Percentiles rank a stretch among this genome's conserved stretches.
These are phyloP conservation scores for Fusarium sterilihyphosum DNA, from an alignment of 2,329 filamentous ascomycete species.

Conservation along the genomic window DNA sequence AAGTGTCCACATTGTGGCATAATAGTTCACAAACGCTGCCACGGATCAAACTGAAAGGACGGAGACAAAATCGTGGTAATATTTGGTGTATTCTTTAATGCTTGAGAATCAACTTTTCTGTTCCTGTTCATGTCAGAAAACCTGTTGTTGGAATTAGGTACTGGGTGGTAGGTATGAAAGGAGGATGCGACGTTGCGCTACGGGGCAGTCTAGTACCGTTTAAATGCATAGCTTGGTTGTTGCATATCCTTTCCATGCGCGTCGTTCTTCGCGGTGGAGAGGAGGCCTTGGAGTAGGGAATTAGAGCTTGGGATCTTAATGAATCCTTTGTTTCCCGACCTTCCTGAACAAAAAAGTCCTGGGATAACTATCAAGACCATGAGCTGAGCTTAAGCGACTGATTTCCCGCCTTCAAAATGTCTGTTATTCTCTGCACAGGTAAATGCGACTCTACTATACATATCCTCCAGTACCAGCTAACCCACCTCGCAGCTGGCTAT, in stretches of 20 bases:
- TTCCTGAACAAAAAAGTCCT: constrained; percentile 25
- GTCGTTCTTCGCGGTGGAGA: constrained; percentile 12
- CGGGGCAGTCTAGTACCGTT: background rate
- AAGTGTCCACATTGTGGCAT: background rate
- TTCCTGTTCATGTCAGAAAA: background rate
- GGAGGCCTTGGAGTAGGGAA: constrained; percentile 33
- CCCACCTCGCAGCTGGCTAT: constrained; percentile 61
- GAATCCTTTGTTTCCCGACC: constrained; percentile 8
- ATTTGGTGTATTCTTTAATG: background rate
- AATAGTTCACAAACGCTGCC: background rate
- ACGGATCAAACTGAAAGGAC: background rate
- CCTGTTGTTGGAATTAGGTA: background rate
- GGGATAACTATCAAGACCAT: constrained; percentile 35
- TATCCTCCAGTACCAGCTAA: constrained; percentile 31
- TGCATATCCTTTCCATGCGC: constrained; percentile 14
- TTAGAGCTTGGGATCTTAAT: constrained; percentile 12
- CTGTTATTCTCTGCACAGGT: constrained; percentile 72
- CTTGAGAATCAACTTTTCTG: background rate
- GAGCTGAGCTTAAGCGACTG: constrained; percentile 35
- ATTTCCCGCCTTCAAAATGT: constrained; percentile 55
- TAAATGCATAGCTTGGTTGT: constrained; percentile 28
- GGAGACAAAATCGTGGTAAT: background rate
- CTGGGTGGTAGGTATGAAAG: background rate
- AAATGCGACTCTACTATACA: constrained; percentile 34
- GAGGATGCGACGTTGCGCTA: background rate